Conservation (phyloP, 2,329 filamentous ascomycete genomes). For the Colletotrichum siamense region DNA sequence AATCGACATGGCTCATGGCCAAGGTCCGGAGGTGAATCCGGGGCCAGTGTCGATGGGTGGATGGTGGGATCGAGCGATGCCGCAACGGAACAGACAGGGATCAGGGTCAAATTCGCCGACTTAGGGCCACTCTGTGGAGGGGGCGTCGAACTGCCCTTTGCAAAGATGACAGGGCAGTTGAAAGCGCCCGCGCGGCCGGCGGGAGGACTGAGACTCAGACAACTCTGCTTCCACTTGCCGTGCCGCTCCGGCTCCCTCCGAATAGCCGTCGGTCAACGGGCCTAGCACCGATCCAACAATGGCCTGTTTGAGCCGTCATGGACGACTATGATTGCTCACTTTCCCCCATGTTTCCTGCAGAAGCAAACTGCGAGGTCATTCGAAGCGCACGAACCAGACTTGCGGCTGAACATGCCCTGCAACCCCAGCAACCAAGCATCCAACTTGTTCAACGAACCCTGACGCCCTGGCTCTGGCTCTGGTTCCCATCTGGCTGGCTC, state of each 20-base stretch:
- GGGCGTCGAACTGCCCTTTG: conserved; percentile 5
- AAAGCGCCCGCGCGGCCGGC: background rate
- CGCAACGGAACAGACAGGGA: background rate
- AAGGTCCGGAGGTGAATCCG: background rate
- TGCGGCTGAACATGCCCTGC: conserved; percentile 2
- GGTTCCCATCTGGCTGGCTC: background rate
- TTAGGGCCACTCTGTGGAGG: background rate
- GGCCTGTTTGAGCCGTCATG: background rate
- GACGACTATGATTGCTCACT: background rate
- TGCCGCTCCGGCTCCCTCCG: background rate
- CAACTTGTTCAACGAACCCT: background rate
- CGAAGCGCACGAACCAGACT: background rate
- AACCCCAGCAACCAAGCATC: background rate
- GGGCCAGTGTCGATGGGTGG: background rate
- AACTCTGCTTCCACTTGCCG: background rate
- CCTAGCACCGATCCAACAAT: background rate
- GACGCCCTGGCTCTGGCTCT: background rate
- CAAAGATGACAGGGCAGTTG: background rate
- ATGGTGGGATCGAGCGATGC: background rate
- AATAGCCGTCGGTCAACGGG: background rate
- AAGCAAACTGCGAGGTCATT: background rate
- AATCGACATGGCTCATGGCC: background rate
- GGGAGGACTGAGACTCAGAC: background rate
- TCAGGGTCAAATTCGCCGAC: background rate
- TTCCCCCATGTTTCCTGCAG: background rate